phyloP scores from a whole-genome alignment of 2,329 filamentous ascomycete species.

The Fusarium oxysporum region DNA sequence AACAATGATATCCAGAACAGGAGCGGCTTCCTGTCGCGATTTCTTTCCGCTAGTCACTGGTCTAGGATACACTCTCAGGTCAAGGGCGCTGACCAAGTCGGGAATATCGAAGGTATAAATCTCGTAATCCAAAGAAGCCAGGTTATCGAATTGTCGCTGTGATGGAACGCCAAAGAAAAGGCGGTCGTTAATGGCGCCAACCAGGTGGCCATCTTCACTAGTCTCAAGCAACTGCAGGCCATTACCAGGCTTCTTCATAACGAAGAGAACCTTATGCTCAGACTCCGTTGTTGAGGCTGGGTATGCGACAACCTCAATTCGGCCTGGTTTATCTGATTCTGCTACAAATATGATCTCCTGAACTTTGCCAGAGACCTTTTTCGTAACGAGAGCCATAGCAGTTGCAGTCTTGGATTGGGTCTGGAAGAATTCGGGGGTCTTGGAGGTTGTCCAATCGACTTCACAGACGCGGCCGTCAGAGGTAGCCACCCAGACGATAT shows the following conservation, averaged over 20 bases:
- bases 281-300: conserved; percentile 48
- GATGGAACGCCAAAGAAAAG: conserved; percentile 51
- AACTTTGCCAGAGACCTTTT: conserved; percentile 49
- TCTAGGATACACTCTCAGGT: conserved; percentile 62
- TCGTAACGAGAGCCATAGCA: conserved; percentile 58
- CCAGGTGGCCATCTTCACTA: conserved; percentile 67
- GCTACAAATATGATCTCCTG: conserved; percentile 62
- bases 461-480: conserved; percentile 68
- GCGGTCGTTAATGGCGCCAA: conserved; percentile 53
- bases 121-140: conserved; percentile 58
- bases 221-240: conserved; percentile 59
- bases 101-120: conserved; percentile 69
- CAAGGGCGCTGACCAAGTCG: conserved; percentile 74
- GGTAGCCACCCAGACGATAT: conserved; percentile 70
- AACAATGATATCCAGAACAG: conserved; percentile 77
- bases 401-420: conserved; percentile 57
- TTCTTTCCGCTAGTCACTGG: conserved; percentile 38
- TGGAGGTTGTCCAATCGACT: conserved; percentile 67
- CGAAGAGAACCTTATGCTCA: conserved; percentile 52
- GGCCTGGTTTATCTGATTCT: conserved; percentile 54
- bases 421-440: conserved; percentile 56
- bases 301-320: conserved; percentile 60
- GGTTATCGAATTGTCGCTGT: conserved; percentile 30
- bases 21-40: conserved; percentile 44
- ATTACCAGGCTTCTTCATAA: conserved; percentile 51